Percentiles rank a stretch among this genome's conserved stretches.
phyloP scores from a whole-genome alignment of 2,329 filamentous ascomycete genomes.

The Aureobasidium sp. region DNA sequence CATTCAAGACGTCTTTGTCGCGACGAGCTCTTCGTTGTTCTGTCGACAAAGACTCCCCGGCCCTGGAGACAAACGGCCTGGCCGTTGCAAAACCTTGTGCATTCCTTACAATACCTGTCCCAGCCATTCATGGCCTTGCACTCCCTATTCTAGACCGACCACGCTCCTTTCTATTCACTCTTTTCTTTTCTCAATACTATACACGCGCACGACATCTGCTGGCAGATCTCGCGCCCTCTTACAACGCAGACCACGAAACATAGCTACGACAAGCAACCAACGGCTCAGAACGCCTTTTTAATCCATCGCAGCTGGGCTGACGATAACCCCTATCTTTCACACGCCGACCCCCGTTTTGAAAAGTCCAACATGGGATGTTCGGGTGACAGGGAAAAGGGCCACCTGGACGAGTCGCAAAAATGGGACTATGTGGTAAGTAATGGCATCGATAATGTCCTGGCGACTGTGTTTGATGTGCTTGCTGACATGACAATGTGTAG shows the following conservation, averaged over 20 bases:
- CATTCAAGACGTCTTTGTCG: constrained; percentile 2
- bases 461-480: neutral
- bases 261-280: neutral
- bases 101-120: constrained; percentile 12
- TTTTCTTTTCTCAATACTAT: neutral
- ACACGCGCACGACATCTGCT: constrained; percentile 11
- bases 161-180: neutral
- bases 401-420: constrained; percentile 46
- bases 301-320: constrained; percentile 17
- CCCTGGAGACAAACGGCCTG: constrained; percentile 10
- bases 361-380: constrained; percentile 29
- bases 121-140: neutral
- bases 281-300: neutral
- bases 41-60: neutral
- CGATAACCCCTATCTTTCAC: neutral
- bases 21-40: constrained; percentile 3
- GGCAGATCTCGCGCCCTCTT: constrained; percentile 10
- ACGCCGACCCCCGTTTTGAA: neutral
- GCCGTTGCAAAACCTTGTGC: constrained; percentile 6
- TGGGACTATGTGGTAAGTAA: constrained; percentile 83
- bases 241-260: neutral
- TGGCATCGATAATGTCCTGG: neutral
- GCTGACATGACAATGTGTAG: constrained; percentile 26
- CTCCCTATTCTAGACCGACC: neutral
- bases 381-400: constrained; percentile 30